Percentiles rank a stretch among this genome's conserved stretches.
These are phyloP conservation scores for Fusarium sp. DNA, from an alignment of 2,329 filamentous ascomycete species.

Conservation along the genomic window DNA sequence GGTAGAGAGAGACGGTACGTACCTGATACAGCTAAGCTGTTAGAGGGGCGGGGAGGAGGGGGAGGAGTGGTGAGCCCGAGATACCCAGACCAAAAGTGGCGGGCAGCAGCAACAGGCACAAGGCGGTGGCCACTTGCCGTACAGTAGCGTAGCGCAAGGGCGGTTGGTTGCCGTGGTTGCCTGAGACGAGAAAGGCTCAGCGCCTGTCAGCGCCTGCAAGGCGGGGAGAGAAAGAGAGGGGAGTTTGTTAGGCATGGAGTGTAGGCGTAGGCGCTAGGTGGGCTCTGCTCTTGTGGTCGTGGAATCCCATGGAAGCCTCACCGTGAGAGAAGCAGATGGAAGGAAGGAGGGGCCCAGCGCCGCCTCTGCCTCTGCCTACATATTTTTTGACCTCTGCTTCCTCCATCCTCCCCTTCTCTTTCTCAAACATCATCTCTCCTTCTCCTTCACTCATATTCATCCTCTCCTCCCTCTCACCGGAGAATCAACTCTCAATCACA, in stretches of 20 bases:
- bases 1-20: slow-evolving; percentile 18
- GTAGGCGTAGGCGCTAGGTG: slow-evolving; percentile 33
- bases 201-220: slow-evolving; percentile 14
- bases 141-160: slow-evolving; percentile 17
- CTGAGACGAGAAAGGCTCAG: background rate
- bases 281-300: slow-evolving; percentile 47
- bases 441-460: slow-evolving; percentile 29
- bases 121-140: slow-evolving; percentile 33
- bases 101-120: slow-evolving; percentile 1
- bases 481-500: slow-evolving; percentile 39
- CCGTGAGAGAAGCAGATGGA: slow-evolving; percentile 44
- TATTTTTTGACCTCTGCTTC: slow-evolving; percentile 49
- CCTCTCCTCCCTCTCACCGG: slow-evolving; percentile 34
- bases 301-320: slow-evolving; percentile 61
- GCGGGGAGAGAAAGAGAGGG: slow-evolving; percentile 14
- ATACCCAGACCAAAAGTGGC: slow-evolving; percentile 4
- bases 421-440: slow-evolving; percentile 39
- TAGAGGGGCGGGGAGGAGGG: background rate
- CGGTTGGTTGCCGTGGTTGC: slow-evolving; percentile 26
- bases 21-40: background rate
- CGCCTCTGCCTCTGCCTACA: slow-evolving; percentile 37
- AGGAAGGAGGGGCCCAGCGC: slow-evolving; percentile 43
- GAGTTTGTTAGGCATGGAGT: background rate
- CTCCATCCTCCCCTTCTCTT: slow-evolving; percentile 40
- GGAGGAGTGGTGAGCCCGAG: slow-evolving; percentile 14